Evolutionary conservation across 2,329 filamentous ascomycete species (phyloP).

Genomic region (Camillea tinctor): DNA sequence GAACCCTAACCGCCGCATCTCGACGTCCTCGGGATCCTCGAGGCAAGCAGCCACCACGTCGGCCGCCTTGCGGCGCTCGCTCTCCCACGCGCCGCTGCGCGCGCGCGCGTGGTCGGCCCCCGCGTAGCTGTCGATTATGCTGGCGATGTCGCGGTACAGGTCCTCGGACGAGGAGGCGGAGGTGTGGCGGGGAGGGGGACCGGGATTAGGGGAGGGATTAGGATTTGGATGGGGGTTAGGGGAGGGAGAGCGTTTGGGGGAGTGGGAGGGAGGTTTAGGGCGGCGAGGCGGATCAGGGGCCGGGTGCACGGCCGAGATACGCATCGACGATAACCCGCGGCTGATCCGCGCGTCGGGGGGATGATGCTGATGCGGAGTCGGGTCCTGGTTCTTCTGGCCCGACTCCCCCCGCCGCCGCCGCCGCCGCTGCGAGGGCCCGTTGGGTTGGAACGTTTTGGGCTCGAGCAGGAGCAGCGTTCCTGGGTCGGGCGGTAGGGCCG

Average conservation of each 20-base stretch:
- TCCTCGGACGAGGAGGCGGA: constrained; percentile 1
- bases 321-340: neutral
- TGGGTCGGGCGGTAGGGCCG: neutral
- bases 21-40: constrained; percentile 12
- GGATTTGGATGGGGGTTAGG: neutral
- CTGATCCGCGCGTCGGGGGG: no score
- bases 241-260: neutral
- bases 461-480: neutral
- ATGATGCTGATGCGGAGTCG: no score
- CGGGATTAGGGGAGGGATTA: neutral
- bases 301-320: neutral
- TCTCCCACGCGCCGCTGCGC: neutral
- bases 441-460: neutral
- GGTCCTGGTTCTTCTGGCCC: no score
- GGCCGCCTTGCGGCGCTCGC: constrained; percentile 14
- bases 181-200: no score
- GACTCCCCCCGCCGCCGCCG: no score
- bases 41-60: constrained; percentile 13
- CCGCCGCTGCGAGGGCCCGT: neutral
- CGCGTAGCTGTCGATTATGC: constrained; percentile 28
- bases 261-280: neutral
- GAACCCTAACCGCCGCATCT: constrained; percentile 22
- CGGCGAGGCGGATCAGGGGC: neutral
- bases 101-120: constrained; percentile 2
- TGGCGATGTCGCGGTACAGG: constrained; percentile 25